Percentiles rank a stretch among this genome's conserved stretches.
Evolutionary conservation across 2,329 filamentous ascomycete species (phyloP).

Genomic region (Hymenoscyphus scutula): DNA sequence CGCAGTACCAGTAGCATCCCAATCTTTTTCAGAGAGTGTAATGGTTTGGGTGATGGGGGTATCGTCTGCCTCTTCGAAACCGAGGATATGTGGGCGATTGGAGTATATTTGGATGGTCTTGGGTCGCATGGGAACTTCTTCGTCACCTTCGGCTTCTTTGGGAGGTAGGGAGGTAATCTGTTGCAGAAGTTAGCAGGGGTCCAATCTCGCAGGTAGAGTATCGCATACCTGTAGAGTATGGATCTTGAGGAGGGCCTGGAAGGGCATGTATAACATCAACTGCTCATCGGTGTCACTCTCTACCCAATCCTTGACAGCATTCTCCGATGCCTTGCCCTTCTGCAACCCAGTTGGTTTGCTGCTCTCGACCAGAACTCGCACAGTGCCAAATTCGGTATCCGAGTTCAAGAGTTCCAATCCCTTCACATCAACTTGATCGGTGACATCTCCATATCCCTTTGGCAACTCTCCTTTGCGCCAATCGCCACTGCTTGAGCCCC

Average conservation of each 20-base stretch:
- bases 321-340: slow-evolving; percentile 52
- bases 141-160: slow-evolving; percentile 51
- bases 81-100: slow-evolving; percentile 85
- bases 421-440: slow-evolving; percentile 73
- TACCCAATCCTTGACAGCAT: slow-evolving; percentile 71
- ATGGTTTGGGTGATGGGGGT: slow-evolving; percentile 77
- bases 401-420: slow-evolving; percentile 86
- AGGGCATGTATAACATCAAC: slow-evolving; percentile 87
- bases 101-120: slow-evolving; percentile 81
- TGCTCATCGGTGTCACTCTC: slow-evolving; percentile 98
- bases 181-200: slow-evolving; percentile 19
- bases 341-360: slow-evolving; percentile 63
- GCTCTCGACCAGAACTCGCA: slow-evolving; percentile 70
- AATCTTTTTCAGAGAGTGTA: slow-evolving; percentile 71
- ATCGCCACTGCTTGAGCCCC: slow-evolving; percentile 41
- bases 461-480: slow-evolving; percentile 79
- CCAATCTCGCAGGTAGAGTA: background rate
- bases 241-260: slow-evolving; percentile 83
- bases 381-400: slow-evolving; percentile 71
- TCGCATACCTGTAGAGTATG: slow-evolving; percentile 68
- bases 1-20: slow-evolving; percentile 76
- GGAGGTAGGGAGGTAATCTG: slow-evolving; percentile 81
- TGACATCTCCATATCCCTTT: slow-evolving; percentile 80
- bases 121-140: slow-evolving; percentile 77
- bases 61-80: slow-evolving; percentile 93